phyloP scores from a whole-genome alignment of 2,329 filamentous ascomycete genomes.

The Aureobasidium melanogenum region DNA sequence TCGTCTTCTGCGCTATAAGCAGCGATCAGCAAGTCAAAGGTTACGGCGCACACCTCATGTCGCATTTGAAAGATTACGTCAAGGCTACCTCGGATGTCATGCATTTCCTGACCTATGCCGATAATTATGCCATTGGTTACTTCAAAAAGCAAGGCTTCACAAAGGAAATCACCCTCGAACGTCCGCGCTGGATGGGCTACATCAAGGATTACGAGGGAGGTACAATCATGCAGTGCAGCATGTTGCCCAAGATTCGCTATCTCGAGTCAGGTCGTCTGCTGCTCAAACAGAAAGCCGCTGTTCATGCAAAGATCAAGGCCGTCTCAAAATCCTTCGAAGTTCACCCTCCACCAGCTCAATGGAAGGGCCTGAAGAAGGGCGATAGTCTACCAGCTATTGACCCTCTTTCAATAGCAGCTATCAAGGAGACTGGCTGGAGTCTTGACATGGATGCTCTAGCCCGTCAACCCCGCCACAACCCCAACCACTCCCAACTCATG shows the following conservation, averaged over 20 bases:
- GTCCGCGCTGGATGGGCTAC: slow-evolving; percentile 94
- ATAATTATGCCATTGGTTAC: slow-evolving; percentile 98
- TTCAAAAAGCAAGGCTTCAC: slow-evolving; percentile 99
- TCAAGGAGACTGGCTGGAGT: slow-evolving; percentile 86
- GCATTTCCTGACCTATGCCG: slow-evolving; percentile 97
- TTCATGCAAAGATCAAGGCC: slow-evolving; percentile 88
- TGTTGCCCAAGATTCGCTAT: slow-evolving; percentile 91
- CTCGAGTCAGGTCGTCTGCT: slow-evolving; percentile 89
- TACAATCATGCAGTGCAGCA: slow-evolving; percentile 98
- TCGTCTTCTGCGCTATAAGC: slow-evolving; percentile 96
- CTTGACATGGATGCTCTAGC: slow-evolving; percentile 96
- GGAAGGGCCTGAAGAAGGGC: slow-evolving; percentile 55
- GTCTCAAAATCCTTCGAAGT: slow-evolving; percentile 83
- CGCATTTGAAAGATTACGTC: slow-evolving; percentile 94
- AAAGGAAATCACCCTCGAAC: slow-evolving; percentile 91
- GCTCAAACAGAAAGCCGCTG: slow-evolving; percentile 91
- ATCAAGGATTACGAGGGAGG: slow-evolving; percentile 99
- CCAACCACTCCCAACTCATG: slow-evolving; percentile 89
- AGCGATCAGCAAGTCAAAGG: slow-evolving; percentile 98
- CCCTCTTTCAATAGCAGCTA: slow-evolving; percentile 76
- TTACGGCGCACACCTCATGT: slow-evolving; percentile 96
- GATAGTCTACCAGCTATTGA: slow-evolving; percentile 58
- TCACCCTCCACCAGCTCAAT: slow-evolving; percentile 75
- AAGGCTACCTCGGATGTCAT: slow-evolving; percentile 94
- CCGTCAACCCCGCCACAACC: slow-evolving; percentile 87